These are phyloP conservation scores for Nitzschia sp. DNA, from an alignment of 108 stramenopile species.

Conservation along the genomic window DNA sequence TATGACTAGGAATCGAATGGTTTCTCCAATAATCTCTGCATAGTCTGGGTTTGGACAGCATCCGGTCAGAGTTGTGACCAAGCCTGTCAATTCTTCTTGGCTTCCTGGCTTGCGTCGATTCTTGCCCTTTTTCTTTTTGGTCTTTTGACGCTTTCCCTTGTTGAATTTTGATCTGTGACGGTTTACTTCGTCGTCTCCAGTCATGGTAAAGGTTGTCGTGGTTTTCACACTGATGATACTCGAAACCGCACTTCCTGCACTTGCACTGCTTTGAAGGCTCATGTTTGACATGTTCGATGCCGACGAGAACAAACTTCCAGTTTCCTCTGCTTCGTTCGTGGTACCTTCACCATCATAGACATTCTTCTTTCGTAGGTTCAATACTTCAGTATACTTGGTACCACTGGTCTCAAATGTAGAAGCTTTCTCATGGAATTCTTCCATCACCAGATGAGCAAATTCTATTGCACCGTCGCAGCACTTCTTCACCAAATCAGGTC, in stretches of 20 bases:
- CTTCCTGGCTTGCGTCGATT: slow-evolving; percentile 72
- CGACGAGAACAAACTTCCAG: slow-evolving; percentile 76
- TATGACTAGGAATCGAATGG: slow-evolving; percentile 61
- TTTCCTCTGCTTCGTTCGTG: slow-evolving; percentile 39
- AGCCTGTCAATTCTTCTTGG: slow-evolving; percentile 67
- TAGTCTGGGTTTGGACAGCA: slow-evolving; percentile 53
- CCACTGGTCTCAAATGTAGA: slow-evolving; percentile 53
- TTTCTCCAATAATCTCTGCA: slow-evolving; percentile 55
- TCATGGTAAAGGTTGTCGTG: slow-evolving; percentile 67
- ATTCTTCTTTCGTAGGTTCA: slow-evolving; percentile 68
- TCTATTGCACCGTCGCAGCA: slow-evolving; percentile 50
- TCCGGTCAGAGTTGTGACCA: slow-evolving; percentile 48
- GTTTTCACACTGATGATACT: slow-evolving; percentile 77
- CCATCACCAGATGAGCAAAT: slow-evolving; percentile 56
- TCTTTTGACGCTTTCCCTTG: slow-evolving; percentile 76
- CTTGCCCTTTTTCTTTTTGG: slow-evolving; percentile 44
- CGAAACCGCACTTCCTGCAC: slow-evolving; percentile 56
- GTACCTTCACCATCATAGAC: slow-evolving; percentile 43
- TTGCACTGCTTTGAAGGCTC: slow-evolving; percentile 59
- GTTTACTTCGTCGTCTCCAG: slow-evolving; percentile 55
- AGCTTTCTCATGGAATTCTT: slow-evolving; percentile 61
- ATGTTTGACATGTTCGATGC: slow-evolving; percentile 65
- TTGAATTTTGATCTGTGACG: slow-evolving; percentile 88
- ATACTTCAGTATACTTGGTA: slow-evolving; percentile 57
- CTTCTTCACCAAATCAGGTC: slow-evolving; percentile 63